phyloP scores from a whole-genome alignment of 2,329 filamentous ascomycete genomes.

The Hymenotorrendiella dingleyae region DNA sequence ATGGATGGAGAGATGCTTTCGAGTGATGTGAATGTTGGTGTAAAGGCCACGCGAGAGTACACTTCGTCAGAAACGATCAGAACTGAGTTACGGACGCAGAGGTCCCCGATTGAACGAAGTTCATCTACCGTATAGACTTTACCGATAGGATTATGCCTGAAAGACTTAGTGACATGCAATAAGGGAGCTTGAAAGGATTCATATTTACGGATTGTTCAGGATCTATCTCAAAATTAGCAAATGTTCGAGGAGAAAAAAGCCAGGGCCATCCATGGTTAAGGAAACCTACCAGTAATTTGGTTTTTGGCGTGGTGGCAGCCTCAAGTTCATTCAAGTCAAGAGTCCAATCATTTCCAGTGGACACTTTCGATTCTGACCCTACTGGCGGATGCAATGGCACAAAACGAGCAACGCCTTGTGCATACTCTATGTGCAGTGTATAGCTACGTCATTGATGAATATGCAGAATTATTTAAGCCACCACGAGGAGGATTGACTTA shows the following conservation, averaged over 20 bases:
- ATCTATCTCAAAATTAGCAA: not conserved
- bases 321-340: not conserved
- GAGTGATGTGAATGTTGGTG: not conserved
- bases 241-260: not conserved
- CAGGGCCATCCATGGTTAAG: not conserved
- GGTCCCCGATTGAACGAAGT: not conserved
- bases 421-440: conserved; percentile 1
- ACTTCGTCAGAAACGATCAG: not conserved
- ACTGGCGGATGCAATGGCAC: conserved; percentile 3
- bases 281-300: not conserved
- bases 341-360: conserved; percentile 1
- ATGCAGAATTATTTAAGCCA: not conserved
- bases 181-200: not conserved
- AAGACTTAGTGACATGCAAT: not conserved
- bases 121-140: not conserved
- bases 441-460: not conserved
- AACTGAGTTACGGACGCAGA: not conserved
- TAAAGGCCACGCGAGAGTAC: not conserved
- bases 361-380: not conserved
- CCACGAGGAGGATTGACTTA: not conserved
- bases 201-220: not conserved
- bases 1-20: not conserved
- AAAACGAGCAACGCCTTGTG: not conserved
- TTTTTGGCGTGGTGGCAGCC: conserved; percentile 3
- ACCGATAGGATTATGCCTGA: not conserved